A percentile compares a stretch with the other conserved stretches of the same genome.
Conservation (phyloP, 2,329 filamentous ascomycete species). For the Fusarium ambrosium region DNA sequence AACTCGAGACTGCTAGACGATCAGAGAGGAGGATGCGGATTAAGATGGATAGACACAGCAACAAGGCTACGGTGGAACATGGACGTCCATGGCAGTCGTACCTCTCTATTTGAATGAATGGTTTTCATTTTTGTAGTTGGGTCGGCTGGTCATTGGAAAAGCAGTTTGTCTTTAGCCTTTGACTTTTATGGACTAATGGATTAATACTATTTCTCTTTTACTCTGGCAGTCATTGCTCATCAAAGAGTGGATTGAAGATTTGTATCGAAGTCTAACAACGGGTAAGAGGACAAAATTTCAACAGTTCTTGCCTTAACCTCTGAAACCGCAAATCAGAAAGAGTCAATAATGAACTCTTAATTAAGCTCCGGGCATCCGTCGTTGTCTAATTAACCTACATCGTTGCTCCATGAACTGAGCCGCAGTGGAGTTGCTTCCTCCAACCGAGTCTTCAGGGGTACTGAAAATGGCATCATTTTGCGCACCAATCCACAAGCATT, state of each 20-base stretch:
- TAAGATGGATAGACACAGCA: slow-evolving; percentile 25
- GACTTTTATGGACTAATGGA: neutral
- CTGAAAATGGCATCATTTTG: neutral
- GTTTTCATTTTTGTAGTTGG: neutral
- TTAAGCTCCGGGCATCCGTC: neutral
- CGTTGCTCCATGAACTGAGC: neutral
- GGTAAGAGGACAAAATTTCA: too few species aligned
- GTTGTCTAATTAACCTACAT: neutral
- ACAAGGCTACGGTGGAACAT: slow-evolving; percentile 32
- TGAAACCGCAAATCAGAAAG: too few species aligned
- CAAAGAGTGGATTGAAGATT: neutral
- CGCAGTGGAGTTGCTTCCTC: neutral
- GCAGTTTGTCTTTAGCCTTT: neutral
- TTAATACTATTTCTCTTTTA: neutral
- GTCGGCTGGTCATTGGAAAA: neutral
- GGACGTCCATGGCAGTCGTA: neutral
- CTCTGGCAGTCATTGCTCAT: neutral
- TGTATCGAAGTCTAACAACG: neutral
- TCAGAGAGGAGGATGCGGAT: slow-evolving; percentile 16
- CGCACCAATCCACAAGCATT: neutral
- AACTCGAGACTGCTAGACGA: slow-evolving; percentile 16
- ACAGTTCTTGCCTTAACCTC: too few species aligned
- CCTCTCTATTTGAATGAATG: neutral
- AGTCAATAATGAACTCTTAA: neutral
- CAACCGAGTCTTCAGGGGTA: neutral